phyloP scores from a whole-genome alignment of 2,329 filamentous ascomycete genomes.

The Conoideocrella luteorostrata region DNA sequence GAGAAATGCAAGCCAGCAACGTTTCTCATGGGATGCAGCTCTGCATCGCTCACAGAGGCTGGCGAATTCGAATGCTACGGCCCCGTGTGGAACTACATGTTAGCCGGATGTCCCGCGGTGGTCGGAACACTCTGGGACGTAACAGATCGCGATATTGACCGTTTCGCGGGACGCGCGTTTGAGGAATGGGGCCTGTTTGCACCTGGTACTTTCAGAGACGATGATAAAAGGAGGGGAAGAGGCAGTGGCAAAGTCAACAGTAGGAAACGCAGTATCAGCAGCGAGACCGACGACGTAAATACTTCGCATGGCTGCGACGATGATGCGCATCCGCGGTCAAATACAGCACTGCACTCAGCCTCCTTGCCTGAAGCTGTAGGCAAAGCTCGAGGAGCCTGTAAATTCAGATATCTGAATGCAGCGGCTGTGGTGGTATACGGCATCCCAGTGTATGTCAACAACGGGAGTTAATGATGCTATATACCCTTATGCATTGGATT shows the following conservation, averaged over 20 bases:
- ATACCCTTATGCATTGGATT: too few species aligned
- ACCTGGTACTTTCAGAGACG: slow-evolving; percentile 36
- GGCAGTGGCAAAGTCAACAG: slow-evolving; percentile 7
- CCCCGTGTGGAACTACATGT: slow-evolving; percentile 85
- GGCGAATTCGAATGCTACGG: slow-evolving; percentile 90
- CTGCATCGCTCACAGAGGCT: slow-evolving; percentile 67
- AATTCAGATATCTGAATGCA: slow-evolving; percentile 85
- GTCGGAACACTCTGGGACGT: slow-evolving; percentile 97
- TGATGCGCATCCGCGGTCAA: background rate
- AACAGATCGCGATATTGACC: slow-evolving; percentile 94
- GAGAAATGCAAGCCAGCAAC: slow-evolving; percentile 68
- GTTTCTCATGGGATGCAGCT: slow-evolving; percentile 92
- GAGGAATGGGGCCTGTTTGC: slow-evolving; percentile 77
- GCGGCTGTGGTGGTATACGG: slow-evolving; percentile 93
- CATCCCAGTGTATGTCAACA: slow-evolving; percentile 74
- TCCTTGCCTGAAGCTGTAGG: slow-evolving; percentile 78
- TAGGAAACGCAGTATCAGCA: background rate
- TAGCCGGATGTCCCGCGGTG: slow-evolving; percentile 78
- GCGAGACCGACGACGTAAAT: slow-evolving; percentile 5
- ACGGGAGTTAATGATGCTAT: too few species aligned
- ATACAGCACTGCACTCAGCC: too few species aligned
- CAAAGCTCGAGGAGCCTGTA: slow-evolving; percentile 68
- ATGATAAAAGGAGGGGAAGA: slow-evolving; percentile 20
- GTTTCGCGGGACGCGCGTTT: slow-evolving; percentile 72
- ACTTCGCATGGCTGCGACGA: background rate